Evolutionary conservation across 164 flowering plant genomes (phyloP), one percentile per base, ranked within the genome.

Genomic region (Platanus orientalis): DNA sequence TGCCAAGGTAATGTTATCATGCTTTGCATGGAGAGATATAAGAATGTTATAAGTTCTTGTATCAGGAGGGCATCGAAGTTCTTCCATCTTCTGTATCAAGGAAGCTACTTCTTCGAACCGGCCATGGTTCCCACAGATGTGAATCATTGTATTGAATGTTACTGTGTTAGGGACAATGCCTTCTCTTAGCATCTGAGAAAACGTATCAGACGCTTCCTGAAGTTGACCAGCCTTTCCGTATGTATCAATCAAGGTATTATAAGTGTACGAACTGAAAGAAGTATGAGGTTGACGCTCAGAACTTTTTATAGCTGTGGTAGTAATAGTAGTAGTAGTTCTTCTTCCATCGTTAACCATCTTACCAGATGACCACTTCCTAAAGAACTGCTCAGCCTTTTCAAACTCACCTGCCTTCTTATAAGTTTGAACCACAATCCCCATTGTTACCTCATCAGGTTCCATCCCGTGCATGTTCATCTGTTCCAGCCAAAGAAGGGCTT

Each of bases 91-190:
- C 63, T 70, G 77, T 81, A 94, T 78, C 60, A 94, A 63, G 1
- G 75, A 73, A 40, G 69, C 69, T 55, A 84, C 94, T 79, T 94
- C 92, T 21, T 78, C 83, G 32, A 89, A 66, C 65, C 47, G 79
- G 39, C 86, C 92, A 79, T 84, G 77, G 73, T 87, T 94, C 9
- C 96, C 98, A 65, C 75, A 87, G 24, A 90, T 78, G 78, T 94
- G 97, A 60, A 94, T 87, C 91, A 94, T 84, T 20, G 97, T 89
- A 71, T 90, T 94, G 76, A 94, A 90, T 58, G 98, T 94, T 56
- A 94, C 84, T 0, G 88, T 86, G 60, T 74, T 89, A 6, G 89
- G 97, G 24, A 77, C 65, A 48, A 89, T 75, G 25, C 96, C 97
- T 68, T 81, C 84, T 29, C 66, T 70, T 19, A 94, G 84, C 96